Conservation (phyloP, 2,329 filamentous ascomycete species). For the Monosporascus sp. region DNA sequence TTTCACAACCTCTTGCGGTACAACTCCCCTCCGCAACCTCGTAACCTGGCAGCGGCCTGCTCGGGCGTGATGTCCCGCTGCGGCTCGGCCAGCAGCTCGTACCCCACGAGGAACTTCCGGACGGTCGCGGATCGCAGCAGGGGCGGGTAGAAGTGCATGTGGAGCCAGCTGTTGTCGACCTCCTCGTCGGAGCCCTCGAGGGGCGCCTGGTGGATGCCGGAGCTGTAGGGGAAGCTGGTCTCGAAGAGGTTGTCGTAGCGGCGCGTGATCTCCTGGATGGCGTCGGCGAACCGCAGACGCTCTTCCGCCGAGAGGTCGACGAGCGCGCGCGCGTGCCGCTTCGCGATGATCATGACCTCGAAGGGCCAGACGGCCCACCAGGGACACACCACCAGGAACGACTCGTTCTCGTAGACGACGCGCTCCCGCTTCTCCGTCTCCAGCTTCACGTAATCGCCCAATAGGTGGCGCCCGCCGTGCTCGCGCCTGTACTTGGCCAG, state of each 20-base stretch:
- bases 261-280: slow-evolving; percentile 80
- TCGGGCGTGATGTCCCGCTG: slow-evolving; percentile 97
- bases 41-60: slow-evolving; percentile 76
- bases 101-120: slow-evolving; percentile 92
- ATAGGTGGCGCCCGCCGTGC: slow-evolving; percentile 67
- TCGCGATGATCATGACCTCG: slow-evolving; percentile 84
- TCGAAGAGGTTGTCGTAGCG: slow-evolving; percentile 97
- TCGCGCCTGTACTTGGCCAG: slow-evolving; percentile 71
- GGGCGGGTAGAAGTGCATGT: slow-evolving; percentile 97
- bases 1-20: slow-evolving; percentile 62
- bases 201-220: slow-evolving; percentile 93
- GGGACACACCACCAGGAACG: slow-evolving; percentile 82
- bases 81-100: slow-evolving; percentile 95
- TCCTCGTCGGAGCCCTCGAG: slow-evolving; percentile 77
- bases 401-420: slow-evolving; percentile 79
- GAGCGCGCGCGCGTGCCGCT: slow-evolving; percentile 75
- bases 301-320: slow-evolving; percentile 74
- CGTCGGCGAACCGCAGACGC: slow-evolving; percentile 69
- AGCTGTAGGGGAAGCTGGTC: slow-evolving; percentile 94
- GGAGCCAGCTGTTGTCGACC: slow-evolving; percentile 81
- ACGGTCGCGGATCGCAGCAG: slow-evolving; percentile 88
- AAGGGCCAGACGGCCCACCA: slow-evolving; percentile 99
- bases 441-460: slow-evolving; percentile 81
- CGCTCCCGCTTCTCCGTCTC: slow-evolving; percentile 79
- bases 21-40: slow-evolving; percentile 71